Base-by-base conservation (phyloP, 2,329 filamentous ascomycete species). In the Huntiella savannae region DNA sequence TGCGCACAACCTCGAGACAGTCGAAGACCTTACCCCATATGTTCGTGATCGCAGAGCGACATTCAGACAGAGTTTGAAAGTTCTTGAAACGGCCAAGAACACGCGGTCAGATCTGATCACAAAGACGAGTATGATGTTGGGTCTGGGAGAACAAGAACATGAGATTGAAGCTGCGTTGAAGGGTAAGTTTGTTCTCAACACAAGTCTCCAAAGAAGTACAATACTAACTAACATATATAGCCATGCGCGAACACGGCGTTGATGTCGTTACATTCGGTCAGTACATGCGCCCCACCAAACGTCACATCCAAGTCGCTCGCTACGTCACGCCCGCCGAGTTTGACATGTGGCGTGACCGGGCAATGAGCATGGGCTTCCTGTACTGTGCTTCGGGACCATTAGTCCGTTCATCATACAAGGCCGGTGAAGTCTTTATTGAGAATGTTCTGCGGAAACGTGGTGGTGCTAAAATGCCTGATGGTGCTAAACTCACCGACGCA, bases 231-330 rank as follows among this genome's bases (percentile, higher is more conserved):
- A 17, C 19, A 22, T 44, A 28, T 22, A 16, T n/a, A 75, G 83
- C 92, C 60, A 71, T 98, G 10, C 75, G 91, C 49, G 78, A 78
- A 53, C 73, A 77, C 49, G 68, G 82, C 50, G 87, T 95, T 40
- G 91, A 98, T 55, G 85, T 98, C 10, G 86, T 98, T 49, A 98
- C 91, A 0, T 98, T 98, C 55, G 91, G 91, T n/a, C 91, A 98
- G 67, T 98, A 98, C 68, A 98, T 98, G 91, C 83, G 88, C 8
- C 91, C 91, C 1, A 98, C 91, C 4, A 98, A 96, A 70, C 76
- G 88, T 39, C 91, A 98, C 62, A 88, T 98, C 75, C 80, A 93
- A 62, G 91, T 98, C 32, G 82, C 93, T 57, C 85, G 88, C 61
- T 98, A 98, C 60, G 75, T 98, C 40, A 88, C 86, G 0, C 91